Base-by-base conservation (phyloP, 1,284 basidiomycete genomes). In the Sanghuangporus sanghuang region DNA sequence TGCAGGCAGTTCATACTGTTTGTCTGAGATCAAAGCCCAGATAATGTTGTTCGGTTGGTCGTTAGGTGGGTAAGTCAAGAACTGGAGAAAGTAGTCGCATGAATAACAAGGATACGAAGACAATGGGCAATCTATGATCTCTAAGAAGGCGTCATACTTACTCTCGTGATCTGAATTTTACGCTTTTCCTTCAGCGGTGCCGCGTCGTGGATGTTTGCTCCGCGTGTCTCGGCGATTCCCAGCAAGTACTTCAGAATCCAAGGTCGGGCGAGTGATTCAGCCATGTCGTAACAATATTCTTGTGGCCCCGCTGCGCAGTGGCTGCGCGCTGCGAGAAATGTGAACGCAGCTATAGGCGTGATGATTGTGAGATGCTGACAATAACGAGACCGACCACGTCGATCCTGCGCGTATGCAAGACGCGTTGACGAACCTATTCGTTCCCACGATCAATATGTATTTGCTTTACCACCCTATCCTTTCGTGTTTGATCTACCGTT, bases 21-120 rank as follows among this genome's bases (percentile, higher is more conserved):
- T 66, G 58, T 66, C 65, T 9, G 65, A 66, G n/a, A 66, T 32
- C 11, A 58, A 32, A 36, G 58, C 65, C 65, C 65, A 66, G 40
- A 66, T 55, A 39, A 38, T 53, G 57, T 66, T 57, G 46, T 66
- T 52, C 16, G 58, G 57, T 50, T 59, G 32, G 52, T 61, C 50
- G 18, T 52, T 49, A 23, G 55, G 53, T 4, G 65, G 65, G 23
- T 16, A 57, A 7, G 65, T 63, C 40, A 66, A n/a, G 62, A 66
- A 63, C 65, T 66, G 32, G 11, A 12, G 36, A 53, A 18, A 39
- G 5, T 16, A 27, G 21, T 54, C 38, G 40, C 8, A 9, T 18
- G 12, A 40, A 42, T 16, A 21, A 38, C 21, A 46, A 46, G 14
- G 56, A n/a, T 23, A 27, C 27, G 32, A 27, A 46, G 14, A 7